Evolutionary conservation across 2,329 filamentous ascomycete species (phyloP), one percentile per base, ranked within the genome.

Genomic region (Colletotrichum tamarilloi): DNA sequence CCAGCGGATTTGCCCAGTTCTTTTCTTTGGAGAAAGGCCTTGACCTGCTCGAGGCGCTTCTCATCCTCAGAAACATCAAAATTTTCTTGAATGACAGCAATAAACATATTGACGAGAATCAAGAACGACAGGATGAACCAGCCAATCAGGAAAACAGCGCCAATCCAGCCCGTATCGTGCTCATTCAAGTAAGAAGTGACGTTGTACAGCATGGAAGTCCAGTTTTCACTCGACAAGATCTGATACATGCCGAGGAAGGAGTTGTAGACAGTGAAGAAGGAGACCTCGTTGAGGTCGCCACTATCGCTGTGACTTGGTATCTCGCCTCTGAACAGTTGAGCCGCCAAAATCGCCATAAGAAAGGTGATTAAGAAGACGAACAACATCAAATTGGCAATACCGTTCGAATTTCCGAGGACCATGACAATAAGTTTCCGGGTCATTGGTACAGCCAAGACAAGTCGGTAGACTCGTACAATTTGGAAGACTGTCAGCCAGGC

Each of bases 1-100:
- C 92, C 88, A 81, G 91, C 81, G 81, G 91, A 89, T 52, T 90
- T 90, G 28, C 92, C 94, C 38, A 98, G 86, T 78, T 98, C 95
- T 80, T 96, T 97, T 77, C 95, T 92, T 79, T 97, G 94, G 57
- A 99, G 86, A 78, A 98, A 99, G 1, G 96, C 94, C 79, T 95
- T 96, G 74, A 99, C 95, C 83, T 99, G 97, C 81, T 98, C 95
- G 74, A 98, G 85, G 24, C 97, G 95, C 84, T 99, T 99, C 82
- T 98, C 95, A 80, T 99, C 97, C 81, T 99, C 97, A 4, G 95
- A 97, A 30, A 99, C 95, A 83, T 99, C 97, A 81, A 99, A 99
- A 79, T 98, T 99, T 81, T 99, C 97, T 82, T 99, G 97, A 76
- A 99, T 99, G 84, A 99, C 97, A 87, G 97, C 97, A 94, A 99